A percentile compares a stretch with the other conserved stretches of the same genome.
phyloP scores from a whole-genome alignment of 176 grass and related monocot genomes.

The Rhynchospora pubera region DNA sequence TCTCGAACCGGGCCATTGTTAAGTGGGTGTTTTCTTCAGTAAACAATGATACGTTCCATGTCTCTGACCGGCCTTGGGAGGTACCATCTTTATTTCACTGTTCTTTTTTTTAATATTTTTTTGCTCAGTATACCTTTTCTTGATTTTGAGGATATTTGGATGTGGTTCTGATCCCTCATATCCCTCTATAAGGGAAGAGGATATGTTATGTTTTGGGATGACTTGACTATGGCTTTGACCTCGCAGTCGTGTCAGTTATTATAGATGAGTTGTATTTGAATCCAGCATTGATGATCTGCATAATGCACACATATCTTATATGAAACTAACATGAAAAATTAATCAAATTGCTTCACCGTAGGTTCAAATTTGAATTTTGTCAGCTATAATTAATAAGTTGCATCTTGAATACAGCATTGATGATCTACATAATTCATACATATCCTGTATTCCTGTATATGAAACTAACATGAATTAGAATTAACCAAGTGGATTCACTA shows the following conservation, averaged over 20 bases:
- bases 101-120: background rate
- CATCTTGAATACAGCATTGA: too few species aligned
- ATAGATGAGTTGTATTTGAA: background rate
- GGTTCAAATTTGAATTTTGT: too few species aligned
- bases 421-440: too few species aligned
- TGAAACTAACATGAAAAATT: too few species aligned
- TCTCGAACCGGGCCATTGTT: constrained; percentile 90
- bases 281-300: too few species aligned
- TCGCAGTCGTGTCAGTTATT: background rate
- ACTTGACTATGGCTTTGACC: background rate
- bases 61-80: constrained; percentile 98
- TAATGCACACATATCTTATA: too few species aligned
- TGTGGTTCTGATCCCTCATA: background rate
- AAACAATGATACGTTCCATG: constrained; percentile 81
- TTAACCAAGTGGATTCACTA: too few species aligned
- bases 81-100: constrained; percentile 25
- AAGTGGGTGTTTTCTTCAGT: constrained; percentile 82
- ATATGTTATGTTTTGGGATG: background rate
- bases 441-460: too few species aligned
- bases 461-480: too few species aligned
- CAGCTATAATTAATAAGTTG: too few species aligned
- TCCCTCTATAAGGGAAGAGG: background rate
- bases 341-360: too few species aligned
- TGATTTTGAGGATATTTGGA: constrained; percentile 2
- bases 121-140: background rate